Evolutionary conservation across 768 basidiomycete species (phyloP).

Genomic region (Fibroporia radiculosa): DNA sequence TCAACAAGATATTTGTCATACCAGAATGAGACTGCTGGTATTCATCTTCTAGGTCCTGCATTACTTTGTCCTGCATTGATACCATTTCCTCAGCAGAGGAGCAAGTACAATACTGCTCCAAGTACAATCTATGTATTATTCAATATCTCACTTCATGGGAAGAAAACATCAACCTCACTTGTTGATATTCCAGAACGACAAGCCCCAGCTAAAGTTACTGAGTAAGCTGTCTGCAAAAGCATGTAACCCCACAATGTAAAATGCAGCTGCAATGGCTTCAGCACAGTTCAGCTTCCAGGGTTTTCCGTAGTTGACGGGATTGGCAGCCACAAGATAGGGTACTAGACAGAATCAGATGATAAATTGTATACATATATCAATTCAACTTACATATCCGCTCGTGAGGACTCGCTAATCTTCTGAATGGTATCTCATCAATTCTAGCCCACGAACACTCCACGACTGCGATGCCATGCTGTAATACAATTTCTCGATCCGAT

Average conservation of each 20-base stretch:
- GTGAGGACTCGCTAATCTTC: slow-evolving; percentile 87
- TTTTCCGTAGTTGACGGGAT: slow-evolving; percentile 97
- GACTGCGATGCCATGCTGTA: slow-evolving; percentile 78
- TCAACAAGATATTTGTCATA: slow-evolving; percentile 32
- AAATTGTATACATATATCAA: slow-evolving; percentile 39
- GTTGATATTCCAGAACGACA: slow-evolving; percentile 83
- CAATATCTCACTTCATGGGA: not conserved
- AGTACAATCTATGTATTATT: slow-evolving; percentile 18
- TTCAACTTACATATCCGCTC: slow-evolving; percentile 71
- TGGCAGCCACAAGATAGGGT: slow-evolving; percentile 90
- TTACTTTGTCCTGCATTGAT: slow-evolving; percentile 57
- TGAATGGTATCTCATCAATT: slow-evolving; percentile 89
- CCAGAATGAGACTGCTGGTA: slow-evolving; percentile 44
- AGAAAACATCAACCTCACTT: slow-evolving; percentile 33
- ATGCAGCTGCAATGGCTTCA: slow-evolving; percentile 89
- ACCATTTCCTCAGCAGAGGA: slow-evolving; percentile 48
- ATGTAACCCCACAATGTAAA: slow-evolving; percentile 88
- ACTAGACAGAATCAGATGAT: slow-evolving; percentile 41
- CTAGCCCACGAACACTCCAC: slow-evolving; percentile 99
- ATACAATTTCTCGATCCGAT: slow-evolving; percentile 74
- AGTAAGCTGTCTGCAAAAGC: slow-evolving; percentile 73
- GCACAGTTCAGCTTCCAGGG: slow-evolving; percentile 96
- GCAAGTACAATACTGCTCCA: slow-evolving; percentile 76
- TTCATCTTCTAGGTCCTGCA: slow-evolving; percentile 57
- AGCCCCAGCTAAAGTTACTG: slow-evolving; percentile 85